phyloP scores from a whole-genome alignment of 2,329 filamentous ascomycete genomes.

The Colletotrichum shisoi region DNA sequence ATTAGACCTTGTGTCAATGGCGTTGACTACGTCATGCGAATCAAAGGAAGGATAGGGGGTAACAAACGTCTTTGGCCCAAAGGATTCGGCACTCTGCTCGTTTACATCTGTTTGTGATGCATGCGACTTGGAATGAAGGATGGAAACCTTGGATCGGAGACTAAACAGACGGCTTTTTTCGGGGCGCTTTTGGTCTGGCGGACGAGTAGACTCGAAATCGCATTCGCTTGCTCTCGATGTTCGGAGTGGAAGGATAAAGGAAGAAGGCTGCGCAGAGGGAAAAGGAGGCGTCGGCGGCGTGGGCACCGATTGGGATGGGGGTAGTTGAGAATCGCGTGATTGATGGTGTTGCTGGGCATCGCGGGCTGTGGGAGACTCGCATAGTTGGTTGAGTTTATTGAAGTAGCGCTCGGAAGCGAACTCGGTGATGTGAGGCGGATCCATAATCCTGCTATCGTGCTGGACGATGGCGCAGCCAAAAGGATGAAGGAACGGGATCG shows the following conservation, averaged over 20 bases:
- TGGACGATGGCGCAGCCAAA: constrained; percentile 41
- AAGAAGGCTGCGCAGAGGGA: constrained; percentile 44
- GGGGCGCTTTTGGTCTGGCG: constrained; percentile 48
- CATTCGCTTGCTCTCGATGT: constrained; percentile 49
- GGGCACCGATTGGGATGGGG: constrained; percentile 41
- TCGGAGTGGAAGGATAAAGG: constrained; percentile 61
- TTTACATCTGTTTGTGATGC: background rate
- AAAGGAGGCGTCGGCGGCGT: constrained; percentile 39
- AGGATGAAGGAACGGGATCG: constrained; percentile 33
- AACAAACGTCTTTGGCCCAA: constrained; percentile 30
- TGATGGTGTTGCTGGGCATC: constrained; percentile 19
- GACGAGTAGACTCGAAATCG: constrained; percentile 43
- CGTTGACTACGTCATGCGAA: background rate
- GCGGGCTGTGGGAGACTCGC: constrained; percentile 42
- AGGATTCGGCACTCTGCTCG: constrained; percentile 8
- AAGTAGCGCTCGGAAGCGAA: constrained; percentile 72
- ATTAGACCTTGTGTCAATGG: constrained; percentile 38
- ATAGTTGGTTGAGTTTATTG: constrained; percentile 66
- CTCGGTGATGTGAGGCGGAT: constrained; percentile 69
- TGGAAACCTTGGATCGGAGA: constrained; percentile 52
- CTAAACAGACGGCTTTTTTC: constrained; percentile 54
- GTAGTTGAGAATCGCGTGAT: constrained; percentile 28
- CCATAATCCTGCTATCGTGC: constrained; percentile 56
- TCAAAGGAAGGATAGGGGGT: background rate
- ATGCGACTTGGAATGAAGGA: constrained; percentile 44